Base-by-base conservation (phyloP, 192 early-diverging fungal genomes). In the Coemansia sp. region DNA sequence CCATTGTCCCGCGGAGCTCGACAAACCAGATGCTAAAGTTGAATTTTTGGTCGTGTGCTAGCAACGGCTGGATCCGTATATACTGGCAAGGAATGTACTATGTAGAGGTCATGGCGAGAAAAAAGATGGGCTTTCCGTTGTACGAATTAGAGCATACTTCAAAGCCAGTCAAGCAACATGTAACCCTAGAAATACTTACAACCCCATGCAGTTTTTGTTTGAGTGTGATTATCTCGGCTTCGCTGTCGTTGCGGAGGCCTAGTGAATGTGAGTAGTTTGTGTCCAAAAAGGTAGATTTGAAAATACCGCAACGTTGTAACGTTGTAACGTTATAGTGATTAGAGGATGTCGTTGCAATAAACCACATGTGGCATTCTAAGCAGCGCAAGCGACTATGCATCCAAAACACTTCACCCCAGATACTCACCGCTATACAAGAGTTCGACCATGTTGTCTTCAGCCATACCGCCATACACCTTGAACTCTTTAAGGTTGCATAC, bases 401-500 rank as follows among this genome's bases (percentile, higher is more conserved):
- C n/a, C n/a, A n/a, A n/a, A n/a, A n/a, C n/a, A n/a, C n/a, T n/a
- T n/a, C n/a, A n/a, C n/a, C n/a, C n/a, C n/a, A 2, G 6, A 50
- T 29, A 60, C 71, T 67, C 71, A 85, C 88, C 88, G 52, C 76
- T 84, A 62, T 88, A 86, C 20, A 97, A 81, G 7, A 98, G 75
- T 74, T 97, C 94, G 40, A 86, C 81, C 95, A 97, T 94, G 65
- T 92, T 89, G 55, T 89, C 84, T 27, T 86, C 84, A 1, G 84
- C 66, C 68, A 95, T 69, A 13, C 95, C 96, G 38, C 93, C 96
- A 74, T 80, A 94, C 5, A 98, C 89, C 75, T 92, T 94, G 83
- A 98, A 97, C 79, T 97, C 93, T 55, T 94, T 96, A 25, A 98
- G 74, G 68, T 98, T 98, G 74, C 95, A 97, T 45, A 97, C 92